These are phyloP conservation scores for Prunella vulgaris DNA, from an alignment of 257 asterid species.

Conservation along the genomic window DNA sequence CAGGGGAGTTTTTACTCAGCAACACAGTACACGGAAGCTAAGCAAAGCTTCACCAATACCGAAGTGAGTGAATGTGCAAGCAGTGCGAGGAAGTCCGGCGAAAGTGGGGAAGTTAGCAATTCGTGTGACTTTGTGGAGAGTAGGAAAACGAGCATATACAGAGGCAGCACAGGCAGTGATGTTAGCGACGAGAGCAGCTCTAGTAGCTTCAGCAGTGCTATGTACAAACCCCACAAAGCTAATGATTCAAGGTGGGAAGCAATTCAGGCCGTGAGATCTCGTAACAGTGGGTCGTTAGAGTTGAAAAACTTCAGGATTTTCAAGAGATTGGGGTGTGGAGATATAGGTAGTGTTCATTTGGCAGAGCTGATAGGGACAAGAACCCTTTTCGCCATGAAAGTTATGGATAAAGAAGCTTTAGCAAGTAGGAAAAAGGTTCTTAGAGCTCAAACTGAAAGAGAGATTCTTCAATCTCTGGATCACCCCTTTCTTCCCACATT, in stretches of 20 bases:
- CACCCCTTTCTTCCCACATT: constrained; percentile 60
- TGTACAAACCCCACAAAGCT: constrained; percentile 54
- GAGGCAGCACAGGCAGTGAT: constrained; percentile 55
- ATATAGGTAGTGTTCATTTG: constrained; percentile 56
- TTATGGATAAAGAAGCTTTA: constrained; percentile 58
- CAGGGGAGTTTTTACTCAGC: constrained; percentile 53
- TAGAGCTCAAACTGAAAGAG: constrained; percentile 59
- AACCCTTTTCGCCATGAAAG: constrained; percentile 54
- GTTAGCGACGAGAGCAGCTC: constrained; percentile 61
- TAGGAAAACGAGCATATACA: constrained; percentile 43
- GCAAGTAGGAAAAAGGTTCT: constrained; percentile 50
- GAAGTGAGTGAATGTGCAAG: constrained; percentile 44
- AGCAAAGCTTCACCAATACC: constrained; percentile 54
- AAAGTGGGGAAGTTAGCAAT: constrained; percentile 42
- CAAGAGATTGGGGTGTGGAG: constrained; percentile 58
- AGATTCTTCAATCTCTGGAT: constrained; percentile 49
- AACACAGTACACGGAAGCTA: constrained; percentile 47
- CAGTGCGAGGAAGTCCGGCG: constrained; percentile 41
- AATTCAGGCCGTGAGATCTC: constrained; percentile 40
- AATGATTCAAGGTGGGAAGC: constrained; percentile 60
- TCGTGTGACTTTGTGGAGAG: constrained; percentile 37
- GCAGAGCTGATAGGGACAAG: constrained; percentile 56
- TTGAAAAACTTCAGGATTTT: constrained; percentile 51
- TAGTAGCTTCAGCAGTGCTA: constrained; percentile 44
- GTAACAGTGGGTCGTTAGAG: constrained; percentile 40